Evolutionary conservation across 1,284 basidiomycete species (phyloP), one percentile per base, ranked within the genome.

Genomic region (Ustilago hordei): DNA sequence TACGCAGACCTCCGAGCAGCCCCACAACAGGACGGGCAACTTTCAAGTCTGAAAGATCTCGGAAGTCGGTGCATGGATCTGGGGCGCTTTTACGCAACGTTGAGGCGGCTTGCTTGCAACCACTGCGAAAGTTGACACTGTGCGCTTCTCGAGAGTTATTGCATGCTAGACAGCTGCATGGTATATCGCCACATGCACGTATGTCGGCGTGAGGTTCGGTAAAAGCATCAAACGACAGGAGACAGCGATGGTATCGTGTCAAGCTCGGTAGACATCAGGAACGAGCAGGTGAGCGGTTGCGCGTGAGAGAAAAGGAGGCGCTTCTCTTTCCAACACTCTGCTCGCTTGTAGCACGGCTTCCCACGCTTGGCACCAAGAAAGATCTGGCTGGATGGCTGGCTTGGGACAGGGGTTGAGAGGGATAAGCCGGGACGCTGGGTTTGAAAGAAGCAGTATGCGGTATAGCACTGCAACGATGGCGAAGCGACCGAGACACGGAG

Each of bases 71-170:
- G n/a, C 4, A 8, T 19, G 11, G 19, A 19, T 17, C 19, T 11
- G 43, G 7, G n/a, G 43, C 43, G 43, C 43, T 45, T 45, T 45
- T 45, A 45, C n/a, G 43, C 43, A 45, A 45, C 11, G 43, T 45
- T 19, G n/a, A 17, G n/a, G 43, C n/a, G 43, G 43, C 8, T 45
- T 8, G 43, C n/a, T 45, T 19, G n/a, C 8, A 1, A 19, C n/a
- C n/a, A 45, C 43, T 45, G 6, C 43, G 6, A 19, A 19, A 7
- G 43, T 28, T 45, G 43, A 45, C 17, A 45, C 8, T 19, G 43
- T 19, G 43, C 43, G 43, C n/a, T 8, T 28, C 23, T 28, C 3
- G 6, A 19, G n/a, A 15, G 11, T 8, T 19, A 17, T 45, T 11
- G 43, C 43, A 7, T 4, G n/a, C 15, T 41, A 17, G 12, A 41